These are phyloP conservation scores for Phyllosticta paracitricarpa DNA, from an alignment of 2,329 filamentous ascomycete genomes.

Conservation along the genomic window DNA sequence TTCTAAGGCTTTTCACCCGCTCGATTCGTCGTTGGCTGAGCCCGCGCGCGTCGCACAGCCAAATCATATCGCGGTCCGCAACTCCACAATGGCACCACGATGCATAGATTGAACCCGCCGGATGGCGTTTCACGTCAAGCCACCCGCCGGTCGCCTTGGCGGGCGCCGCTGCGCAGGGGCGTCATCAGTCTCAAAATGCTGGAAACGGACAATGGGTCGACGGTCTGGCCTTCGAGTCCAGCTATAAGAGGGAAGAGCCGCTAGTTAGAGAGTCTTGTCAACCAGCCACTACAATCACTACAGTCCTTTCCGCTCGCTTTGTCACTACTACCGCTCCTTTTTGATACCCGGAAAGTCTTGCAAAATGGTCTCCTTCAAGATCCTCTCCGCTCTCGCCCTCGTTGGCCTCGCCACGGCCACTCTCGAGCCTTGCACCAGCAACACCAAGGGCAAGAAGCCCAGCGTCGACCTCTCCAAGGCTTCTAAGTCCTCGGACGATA, in stretches of 20 bases:
- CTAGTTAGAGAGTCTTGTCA: not conserved
- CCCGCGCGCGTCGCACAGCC: not conserved
- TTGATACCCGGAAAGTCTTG: not conserved
- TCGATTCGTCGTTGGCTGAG: not conserved
- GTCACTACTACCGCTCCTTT: not conserved
- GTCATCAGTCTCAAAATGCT: not conserved
- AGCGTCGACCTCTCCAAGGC: slow-evolving; percentile 14
- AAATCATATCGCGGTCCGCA: not conserved
- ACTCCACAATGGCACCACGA: not conserved
- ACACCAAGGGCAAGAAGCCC: slow-evolving; percentile 27
- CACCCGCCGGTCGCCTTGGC: not conserved
- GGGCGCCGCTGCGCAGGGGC: not conserved
- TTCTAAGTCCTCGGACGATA: slow-evolving; percentile 24
- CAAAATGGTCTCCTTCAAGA: not conserved
- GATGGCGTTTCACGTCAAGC: not conserved
- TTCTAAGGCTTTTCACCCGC: not conserved
- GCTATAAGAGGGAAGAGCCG: not conserved
- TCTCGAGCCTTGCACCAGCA: slow-evolving; percentile 27
- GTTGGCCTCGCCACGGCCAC: slow-evolving; percentile 20
- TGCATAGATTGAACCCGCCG: not conserved
- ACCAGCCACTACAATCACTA: not conserved
- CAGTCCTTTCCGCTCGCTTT: not conserved
- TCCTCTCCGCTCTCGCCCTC: slow-evolving; percentile 12
- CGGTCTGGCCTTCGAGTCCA: not conserved
- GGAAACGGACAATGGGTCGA: not conserved